Conservation (phyloP, 2,329 filamentous ascomycete genomes). For the Ceratocystis albifundus region DNA sequence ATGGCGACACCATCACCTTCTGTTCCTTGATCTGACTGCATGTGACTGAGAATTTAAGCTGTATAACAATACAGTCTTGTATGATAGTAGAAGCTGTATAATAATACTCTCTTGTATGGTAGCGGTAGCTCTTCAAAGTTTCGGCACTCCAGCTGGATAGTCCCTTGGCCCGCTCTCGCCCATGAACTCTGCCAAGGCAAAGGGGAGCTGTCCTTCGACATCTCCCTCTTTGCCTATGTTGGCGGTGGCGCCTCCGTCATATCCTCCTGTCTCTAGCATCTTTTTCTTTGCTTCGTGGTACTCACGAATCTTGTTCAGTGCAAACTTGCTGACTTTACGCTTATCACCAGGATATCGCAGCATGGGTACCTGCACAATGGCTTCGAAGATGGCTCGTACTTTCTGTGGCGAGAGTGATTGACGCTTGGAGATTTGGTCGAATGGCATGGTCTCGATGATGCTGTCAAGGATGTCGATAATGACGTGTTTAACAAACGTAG, state of each 20-base stretch:
- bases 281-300: conserved; percentile 36
- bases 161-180: conserved; percentile 20
- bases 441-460: conserved; percentile 37
- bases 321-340: conserved; percentile 34
- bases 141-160: conserved; percentile 21
- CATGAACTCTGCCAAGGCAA: conserved; percentile 18
- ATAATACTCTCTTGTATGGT: not conserved
- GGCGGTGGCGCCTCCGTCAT: not conserved
- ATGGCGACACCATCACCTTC: no score
- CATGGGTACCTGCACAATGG: conserved; percentile 39
- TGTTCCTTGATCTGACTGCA: not conserved
- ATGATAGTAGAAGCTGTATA: no score
- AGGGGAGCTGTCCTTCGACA: not conserved
- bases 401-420: conserved; percentile 35
- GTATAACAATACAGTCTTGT: no score
- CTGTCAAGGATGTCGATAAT: conserved; percentile 42
- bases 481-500: conserved; percentile 30
- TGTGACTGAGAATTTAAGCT: not conserved
- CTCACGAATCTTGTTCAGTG: conserved; percentile 34
- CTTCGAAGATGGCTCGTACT: conserved; percentile 38
- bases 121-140: not conserved
- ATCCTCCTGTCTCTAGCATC: conserved; percentile 21
- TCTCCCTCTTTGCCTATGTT: not conserved
- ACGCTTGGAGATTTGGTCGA: conserved; percentile 36
- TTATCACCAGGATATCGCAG: conserved; percentile 36